Evolutionary conservation across 164 flowering plant species (phyloP), one percentile per base, ranked within the genome.

Genomic region (Pachysandra terminalis): DNA sequence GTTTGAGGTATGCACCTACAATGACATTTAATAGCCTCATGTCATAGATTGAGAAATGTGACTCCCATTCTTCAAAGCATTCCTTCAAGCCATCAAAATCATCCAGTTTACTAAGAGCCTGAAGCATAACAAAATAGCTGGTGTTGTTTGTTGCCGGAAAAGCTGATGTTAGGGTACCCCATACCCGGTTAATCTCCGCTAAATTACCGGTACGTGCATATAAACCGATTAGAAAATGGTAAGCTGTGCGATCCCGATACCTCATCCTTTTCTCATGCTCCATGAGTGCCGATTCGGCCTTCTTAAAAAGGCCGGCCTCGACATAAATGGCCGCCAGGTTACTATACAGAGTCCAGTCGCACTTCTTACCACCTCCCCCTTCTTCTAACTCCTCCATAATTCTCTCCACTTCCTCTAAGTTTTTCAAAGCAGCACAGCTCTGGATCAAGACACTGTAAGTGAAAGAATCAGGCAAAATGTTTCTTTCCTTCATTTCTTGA

Each of bases 61-160:
- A 75, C 65, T 84, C 79, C 98, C 98, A 92, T 65, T 88, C 96
- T 71, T 79, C 67, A 41, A 75, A 87, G 64, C 73, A 76, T 48
- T 71, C 56, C 52, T 61, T 64, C 19, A 86, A n/a, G 9, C 83
- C 88, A 40, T 77, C 78, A 0, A 81, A 16, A 69, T 85, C 90
- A 56, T 78, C 75, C 32, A 90, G 71, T 49, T 72, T 92, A 6
- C 48, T 56, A 45, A 92, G 87, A 59, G 93, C 83, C 15, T 80
- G 83, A 68, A 92, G 79, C 82, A 87, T 78, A 21, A 59, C 57
- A 16, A 87, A 80, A 77, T 86, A 86, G 74, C 90, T 78, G n/a
- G 40, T 8, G 60, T 91, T 91, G 70, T 56, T 78, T 32, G 77
- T 75, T 16, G 14, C 60, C n/a, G 79, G 75, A 26, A 80, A 72